Conservation (phyloP, 108 stramenopile species). For the Nitzschia inconspicua region DNA sequence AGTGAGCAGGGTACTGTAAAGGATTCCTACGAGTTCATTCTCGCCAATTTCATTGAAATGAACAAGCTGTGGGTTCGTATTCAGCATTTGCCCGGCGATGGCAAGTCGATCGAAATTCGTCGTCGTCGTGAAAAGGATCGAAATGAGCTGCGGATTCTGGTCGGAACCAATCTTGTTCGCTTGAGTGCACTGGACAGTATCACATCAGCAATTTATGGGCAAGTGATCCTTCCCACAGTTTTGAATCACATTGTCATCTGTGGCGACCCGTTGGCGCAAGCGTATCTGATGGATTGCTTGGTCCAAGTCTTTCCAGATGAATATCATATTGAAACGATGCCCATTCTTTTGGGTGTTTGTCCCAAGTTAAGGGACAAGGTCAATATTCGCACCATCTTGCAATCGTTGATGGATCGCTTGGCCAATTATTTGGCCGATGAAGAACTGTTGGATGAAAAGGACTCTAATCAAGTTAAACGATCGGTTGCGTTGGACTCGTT, state of each 20-base stretch:
- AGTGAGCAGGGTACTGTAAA: conserved; percentile 63
- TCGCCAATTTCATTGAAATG: conserved; percentile 95
- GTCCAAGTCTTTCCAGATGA: conserved; percentile 98
- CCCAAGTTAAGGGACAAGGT: conserved; percentile 93
- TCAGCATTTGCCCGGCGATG: conserved; percentile 85
- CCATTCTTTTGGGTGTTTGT: conserved; percentile 82
- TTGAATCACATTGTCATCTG: conserved; percentile 90
- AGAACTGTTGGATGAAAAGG: conserved; percentile 70
- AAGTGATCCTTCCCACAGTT: conserved; percentile 77
- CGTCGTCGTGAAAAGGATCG: conserved; percentile 94
- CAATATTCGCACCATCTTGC: conserved; percentile 90
- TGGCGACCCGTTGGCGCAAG: conserved; percentile 94
- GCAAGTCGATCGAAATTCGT: conserved; percentile 72
- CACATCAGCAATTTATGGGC: conserved; percentile 77
- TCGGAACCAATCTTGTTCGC: conserved; percentile 96
- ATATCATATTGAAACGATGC: conserved; percentile 96
- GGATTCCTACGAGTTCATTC: conserved; percentile 92
- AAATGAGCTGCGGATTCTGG: conserved; percentile 93
- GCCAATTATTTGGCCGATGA: conserved; percentile 79
- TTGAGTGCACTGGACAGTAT: conserved; percentile 92
- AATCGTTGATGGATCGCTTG: conserved; percentile 91
- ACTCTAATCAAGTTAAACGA: conserved; percentile 74
- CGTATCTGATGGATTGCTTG: conserved; percentile 97
- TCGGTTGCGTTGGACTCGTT: conserved; percentile 78
- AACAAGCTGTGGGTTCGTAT: conserved; percentile 99